phyloP scores from a whole-genome alignment of 2,329 filamentous ascomycete species.

The Samsoniella hepiali region DNA sequence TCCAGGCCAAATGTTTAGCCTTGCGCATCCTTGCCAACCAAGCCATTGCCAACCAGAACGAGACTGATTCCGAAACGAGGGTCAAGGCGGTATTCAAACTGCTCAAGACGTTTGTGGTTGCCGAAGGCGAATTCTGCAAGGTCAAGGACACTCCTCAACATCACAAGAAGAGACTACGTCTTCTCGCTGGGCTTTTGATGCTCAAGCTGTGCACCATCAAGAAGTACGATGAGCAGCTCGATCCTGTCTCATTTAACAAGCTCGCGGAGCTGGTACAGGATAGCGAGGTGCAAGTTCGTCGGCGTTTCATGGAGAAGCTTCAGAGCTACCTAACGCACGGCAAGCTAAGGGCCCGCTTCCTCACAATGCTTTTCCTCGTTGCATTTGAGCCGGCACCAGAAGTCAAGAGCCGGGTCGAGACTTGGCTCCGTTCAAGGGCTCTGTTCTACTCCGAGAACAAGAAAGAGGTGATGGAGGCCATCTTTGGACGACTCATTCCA shows the following conservation, averaged over 20 bases:
- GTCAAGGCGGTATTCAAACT: conserved; percentile 72
- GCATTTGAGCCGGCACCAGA: conserved; percentile 81
- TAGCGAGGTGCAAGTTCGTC: conserved; percentile 67
- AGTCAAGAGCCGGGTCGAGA: conserved; percentile 72
- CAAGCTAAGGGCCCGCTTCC: conserved; percentile 72
- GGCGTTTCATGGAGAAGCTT: conserved; percentile 75
- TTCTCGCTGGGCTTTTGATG: conserved; percentile 74
- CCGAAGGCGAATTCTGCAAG: conserved; percentile 78
- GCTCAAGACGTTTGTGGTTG: conserved; percentile 70
- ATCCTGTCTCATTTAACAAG: conserved; percentile 71
- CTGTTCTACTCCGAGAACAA: conserved; percentile 58
- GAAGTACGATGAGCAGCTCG: conserved; percentile 71
- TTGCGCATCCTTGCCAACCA: conserved; percentile 85
- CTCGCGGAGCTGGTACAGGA: conserved; percentile 83
- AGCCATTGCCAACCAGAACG: conserved; percentile 59
- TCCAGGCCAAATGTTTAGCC: conserved; percentile 77
- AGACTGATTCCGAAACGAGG: conserved; percentile 52
- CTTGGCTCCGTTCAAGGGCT: conserved; percentile 83
- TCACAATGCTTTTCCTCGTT: conserved; percentile 83
- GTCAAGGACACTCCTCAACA: conserved; percentile 69
- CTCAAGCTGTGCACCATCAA: conserved; percentile 81
- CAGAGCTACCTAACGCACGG: conserved; percentile 84
- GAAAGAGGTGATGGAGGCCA: conserved; percentile 70
- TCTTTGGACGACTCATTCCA: conserved; percentile 79
- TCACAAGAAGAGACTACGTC: conserved; percentile 76